Conservation (phyloP, 345 rosid genomes). For the Rhodomyrtus tomentosa region DNA sequence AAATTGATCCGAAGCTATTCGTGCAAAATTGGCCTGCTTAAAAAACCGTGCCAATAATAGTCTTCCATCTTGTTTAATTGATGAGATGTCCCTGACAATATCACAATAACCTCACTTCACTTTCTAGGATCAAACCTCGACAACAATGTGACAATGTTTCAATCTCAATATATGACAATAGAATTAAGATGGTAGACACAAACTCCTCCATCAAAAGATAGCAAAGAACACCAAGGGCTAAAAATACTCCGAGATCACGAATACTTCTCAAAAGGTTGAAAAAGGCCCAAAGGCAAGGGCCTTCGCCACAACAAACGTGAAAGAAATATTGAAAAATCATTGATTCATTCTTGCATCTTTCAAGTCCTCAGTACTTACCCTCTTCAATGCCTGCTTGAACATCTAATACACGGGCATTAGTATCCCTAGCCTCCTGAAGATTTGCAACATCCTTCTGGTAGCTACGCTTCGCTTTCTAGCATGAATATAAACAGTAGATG, state of each 20-base stretch:
- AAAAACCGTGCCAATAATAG: background rate
- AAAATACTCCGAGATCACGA: background rate
- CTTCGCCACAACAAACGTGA: background rate
- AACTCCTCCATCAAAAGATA: background rate
- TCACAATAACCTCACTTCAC: background rate
- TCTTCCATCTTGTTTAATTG: background rate
- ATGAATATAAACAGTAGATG: background rate
- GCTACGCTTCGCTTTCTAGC: conserved; percentile 87
- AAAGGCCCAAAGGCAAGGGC: background rate
- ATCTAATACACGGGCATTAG: conserved; percentile 29
- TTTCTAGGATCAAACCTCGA: background rate
- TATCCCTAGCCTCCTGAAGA: conserved; percentile 49
- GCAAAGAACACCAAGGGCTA: background rate
- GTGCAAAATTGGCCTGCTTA: background rate
- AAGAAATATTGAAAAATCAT: background rate
- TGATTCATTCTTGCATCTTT: background rate
- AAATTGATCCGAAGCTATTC: background rate
- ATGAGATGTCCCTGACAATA: background rate
- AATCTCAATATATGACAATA: background rate
- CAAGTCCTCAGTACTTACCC: conserved; percentile 25
- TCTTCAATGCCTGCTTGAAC: conserved; percentile 35
- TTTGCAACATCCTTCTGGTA: conserved; percentile 82
- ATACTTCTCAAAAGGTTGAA: background rate
- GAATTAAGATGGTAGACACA: background rate
- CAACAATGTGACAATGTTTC: background rate